These are phyloP conservation scores for Chrysanthemum lavandulifolium DNA, from an alignment of 129 eudicot species.

Conservation along the genomic window DNA sequence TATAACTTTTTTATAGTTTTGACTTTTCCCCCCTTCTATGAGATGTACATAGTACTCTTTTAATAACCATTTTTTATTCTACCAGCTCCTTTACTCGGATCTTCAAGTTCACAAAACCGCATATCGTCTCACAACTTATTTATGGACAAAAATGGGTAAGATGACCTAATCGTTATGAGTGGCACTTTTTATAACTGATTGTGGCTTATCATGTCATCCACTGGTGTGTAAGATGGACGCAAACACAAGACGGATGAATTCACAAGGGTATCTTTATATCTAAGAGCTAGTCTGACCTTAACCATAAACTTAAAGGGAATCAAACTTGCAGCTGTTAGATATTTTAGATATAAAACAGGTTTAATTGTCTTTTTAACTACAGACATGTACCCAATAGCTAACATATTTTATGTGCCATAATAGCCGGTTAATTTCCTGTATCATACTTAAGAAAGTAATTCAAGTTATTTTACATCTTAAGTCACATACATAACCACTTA, in stretches of 20 bases:
- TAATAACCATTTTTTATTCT: conserved; percentile 20
- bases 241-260: neutral
- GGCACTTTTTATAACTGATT: neutral
- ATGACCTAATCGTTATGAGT: conserved; percentile 1
- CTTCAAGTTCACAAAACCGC: conserved; percentile 87
- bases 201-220: neutral
- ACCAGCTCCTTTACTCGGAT: conserved; percentile 87
- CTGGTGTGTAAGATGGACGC: neutral
- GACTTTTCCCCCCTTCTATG: neutral
- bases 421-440: no score
- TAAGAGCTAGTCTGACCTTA: no score
- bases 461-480: no score
- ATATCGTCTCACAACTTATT: conserved; percentile 55
- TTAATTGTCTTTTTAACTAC: no score
- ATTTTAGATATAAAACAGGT: no score
- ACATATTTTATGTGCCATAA: no score
- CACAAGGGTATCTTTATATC: neutral
- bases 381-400: no score
- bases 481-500: no score
- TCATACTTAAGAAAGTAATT: no score
- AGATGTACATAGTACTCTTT: neutral
- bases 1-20: neutral
- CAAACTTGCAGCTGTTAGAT: no score
- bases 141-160: conserved; percentile 86
- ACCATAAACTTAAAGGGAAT: no score